phyloP scores from a whole-genome alignment of 495 filamentous ascomycete species.

The Glutinoglossum americanum region DNA sequence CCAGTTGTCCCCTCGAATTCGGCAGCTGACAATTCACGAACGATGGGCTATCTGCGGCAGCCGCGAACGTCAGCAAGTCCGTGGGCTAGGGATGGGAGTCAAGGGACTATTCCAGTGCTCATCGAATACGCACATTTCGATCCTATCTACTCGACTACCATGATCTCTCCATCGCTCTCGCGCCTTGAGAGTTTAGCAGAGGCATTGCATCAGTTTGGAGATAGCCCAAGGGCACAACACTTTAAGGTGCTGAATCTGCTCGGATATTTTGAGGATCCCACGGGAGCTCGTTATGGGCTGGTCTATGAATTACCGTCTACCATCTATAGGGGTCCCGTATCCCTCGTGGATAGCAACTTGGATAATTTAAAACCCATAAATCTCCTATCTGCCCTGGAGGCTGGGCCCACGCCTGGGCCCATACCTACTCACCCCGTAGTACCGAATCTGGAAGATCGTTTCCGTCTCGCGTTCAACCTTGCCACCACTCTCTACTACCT shows the following conservation, averaged over 20 bases:
- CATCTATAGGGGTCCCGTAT: slow-evolving; percentile 13
- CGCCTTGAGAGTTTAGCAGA: slow-evolving; percentile 40
- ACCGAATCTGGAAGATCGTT: slow-evolving; percentile 55
- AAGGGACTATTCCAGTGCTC: slow-evolving; percentile 30
- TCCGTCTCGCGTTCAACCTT: slow-evolving; percentile 62
- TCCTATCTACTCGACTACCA: slow-evolving; percentile 37
- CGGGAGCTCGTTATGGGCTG: slow-evolving; percentile 49
- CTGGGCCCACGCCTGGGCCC: slow-evolving; percentile 28
- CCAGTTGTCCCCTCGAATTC: slow-evolving; percentile 14
- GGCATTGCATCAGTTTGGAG: slow-evolving; percentile 19
- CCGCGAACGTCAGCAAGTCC: slow-evolving; percentile 17
- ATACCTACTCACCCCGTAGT: slow-evolving; percentile 24
- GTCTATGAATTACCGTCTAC: slow-evolving; percentile 61
- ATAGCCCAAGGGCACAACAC: slow-evolving; percentile 25
- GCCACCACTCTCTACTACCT: slow-evolving; percentile 54
- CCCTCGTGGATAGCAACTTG: slow-evolving; percentile 10
- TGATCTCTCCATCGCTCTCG: slow-evolving; percentile 37
- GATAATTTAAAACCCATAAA: slow-evolving; percentile 24
- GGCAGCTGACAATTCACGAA: slow-evolving; percentile 25
- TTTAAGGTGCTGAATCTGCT: slow-evolving; percentile 45
- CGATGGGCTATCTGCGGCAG: slow-evolving; percentile 23
- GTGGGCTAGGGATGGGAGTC: slow-evolving; percentile 15
- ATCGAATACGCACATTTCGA: slow-evolving; percentile 48
- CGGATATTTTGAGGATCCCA: slow-evolving; percentile 71
- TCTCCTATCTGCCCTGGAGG: slow-evolving; percentile 34